These are phyloP conservation scores for Ogataea pini DNA, from an alignment of 805 yeast species.

Conservation along the genomic window DNA sequence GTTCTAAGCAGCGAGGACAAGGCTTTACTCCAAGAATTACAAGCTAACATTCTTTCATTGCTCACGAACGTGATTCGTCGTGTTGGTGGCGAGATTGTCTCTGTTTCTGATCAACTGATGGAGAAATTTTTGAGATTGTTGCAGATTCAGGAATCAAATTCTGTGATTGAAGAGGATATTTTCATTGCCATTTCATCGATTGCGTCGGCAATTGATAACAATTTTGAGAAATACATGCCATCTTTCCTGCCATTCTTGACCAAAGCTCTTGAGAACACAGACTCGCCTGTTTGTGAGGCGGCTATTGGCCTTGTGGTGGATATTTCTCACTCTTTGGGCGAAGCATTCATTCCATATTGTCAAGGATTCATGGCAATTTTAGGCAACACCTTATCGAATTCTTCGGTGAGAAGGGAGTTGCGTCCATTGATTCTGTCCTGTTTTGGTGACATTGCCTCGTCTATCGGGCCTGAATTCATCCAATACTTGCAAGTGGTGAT, in stretches of 20 bases:
- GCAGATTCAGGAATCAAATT: constrained; percentile 55
- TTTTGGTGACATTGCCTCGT: constrained; percentile 93
- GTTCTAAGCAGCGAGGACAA: constrained; percentile 60
- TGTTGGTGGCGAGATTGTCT: constrained; percentile 59
- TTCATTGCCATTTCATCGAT: constrained; percentile 89
- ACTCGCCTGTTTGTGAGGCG: constrained; percentile 78
- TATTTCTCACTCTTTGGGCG: constrained; percentile 84
- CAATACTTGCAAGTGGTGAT: constrained; percentile 80
- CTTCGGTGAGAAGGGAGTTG: constrained; percentile 72
- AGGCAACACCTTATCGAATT: constrained; percentile 68
- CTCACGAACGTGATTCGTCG: constrained; percentile 84
- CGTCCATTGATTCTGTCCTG: constrained; percentile 88
- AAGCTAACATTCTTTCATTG: constrained; percentile 74
- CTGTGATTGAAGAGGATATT: constrained; percentile 87
- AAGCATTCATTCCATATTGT: constrained; percentile 68
- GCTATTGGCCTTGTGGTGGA: constrained; percentile 97
- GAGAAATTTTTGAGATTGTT: constrained; percentile 74
- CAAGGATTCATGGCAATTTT: constrained; percentile 81
- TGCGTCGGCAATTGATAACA: constrained; percentile 74
- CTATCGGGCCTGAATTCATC: constrained; percentile 74
- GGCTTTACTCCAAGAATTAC: constrained; percentile 82
- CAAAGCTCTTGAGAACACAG: constrained; percentile 77
- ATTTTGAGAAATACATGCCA: constrained; percentile 74
- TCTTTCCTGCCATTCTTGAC: constrained; percentile 82
- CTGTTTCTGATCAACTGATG: constrained; percentile 85